phyloP scores from a whole-genome alignment of 2,329 filamentous ascomycete genomes.

The Nothomitra cinnamomea region DNA sequence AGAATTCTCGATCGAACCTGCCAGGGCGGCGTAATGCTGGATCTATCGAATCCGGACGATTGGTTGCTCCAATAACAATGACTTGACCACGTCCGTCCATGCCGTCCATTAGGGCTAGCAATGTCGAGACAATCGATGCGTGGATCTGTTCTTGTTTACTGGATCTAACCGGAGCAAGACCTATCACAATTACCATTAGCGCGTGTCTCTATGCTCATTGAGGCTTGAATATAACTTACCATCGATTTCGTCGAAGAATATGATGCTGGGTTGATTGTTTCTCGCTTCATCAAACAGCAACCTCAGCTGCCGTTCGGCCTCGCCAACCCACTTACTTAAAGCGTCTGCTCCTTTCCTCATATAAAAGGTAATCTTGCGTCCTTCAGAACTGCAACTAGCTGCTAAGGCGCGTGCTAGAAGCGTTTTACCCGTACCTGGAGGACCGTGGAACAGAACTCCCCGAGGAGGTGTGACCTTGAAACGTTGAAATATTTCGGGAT shows the following conservation, averaged over 20 bases:
- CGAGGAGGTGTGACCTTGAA: slow-evolving; percentile 90
- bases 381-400: slow-evolving; percentile 74
- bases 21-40: slow-evolving; percentile 87
- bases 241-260: slow-evolving; percentile 99
- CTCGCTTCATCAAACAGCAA: slow-evolving; percentile 90
- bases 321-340: slow-evolving; percentile 96
- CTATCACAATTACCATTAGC: slow-evolving; percentile 14
- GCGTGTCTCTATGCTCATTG: not conserved
- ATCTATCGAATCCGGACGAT: slow-evolving; percentile 90
- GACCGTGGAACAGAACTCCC: slow-evolving; percentile 91
- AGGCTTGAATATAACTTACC: slow-evolving; percentile 30
- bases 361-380: slow-evolving; percentile 93
- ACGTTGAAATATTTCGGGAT: slow-evolving; percentile 80
- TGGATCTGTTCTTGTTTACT: slow-evolving; percentile 99
- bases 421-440: slow-evolving; percentile 94
- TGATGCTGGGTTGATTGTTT: slow-evolving; percentile 93
- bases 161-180: slow-evolving; percentile 78
- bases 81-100: slow-evolving; percentile 98
- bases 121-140: slow-evolving; percentile 86
- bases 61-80: slow-evolving; percentile 97
- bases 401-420: slow-evolving; percentile 85
- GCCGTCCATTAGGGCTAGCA: slow-evolving; percentile 90
- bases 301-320: slow-evolving; percentile 87
- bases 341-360: slow-evolving; percentile 98
- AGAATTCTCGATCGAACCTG: slow-evolving; percentile 93